Evolutionary conservation across 345 rosid species (phyloP), one percentile per base, ranked within the genome.

Genomic region (Turritis glabra): DNA sequence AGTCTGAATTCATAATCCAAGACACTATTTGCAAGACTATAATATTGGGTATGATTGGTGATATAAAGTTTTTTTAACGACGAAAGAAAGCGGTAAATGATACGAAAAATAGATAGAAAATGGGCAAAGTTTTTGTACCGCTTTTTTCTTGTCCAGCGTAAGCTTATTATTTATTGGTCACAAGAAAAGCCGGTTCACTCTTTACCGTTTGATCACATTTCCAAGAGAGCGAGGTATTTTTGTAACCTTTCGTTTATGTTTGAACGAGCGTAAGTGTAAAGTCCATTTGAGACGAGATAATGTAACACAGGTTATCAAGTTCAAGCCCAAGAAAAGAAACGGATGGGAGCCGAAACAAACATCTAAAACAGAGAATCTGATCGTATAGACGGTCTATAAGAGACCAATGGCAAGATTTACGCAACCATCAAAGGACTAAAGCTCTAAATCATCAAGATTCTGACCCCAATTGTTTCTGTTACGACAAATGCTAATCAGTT

Each of bases 361-460:
- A 47, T 35, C 11, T 47, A 38, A 19, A 21, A 59, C 19, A 48
- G 57, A 71, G 67, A 27, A n/a, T 51, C 23, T 22, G 60, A 67
- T 26, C 6, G 13, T 40, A 27, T 27, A 27, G 30, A 27, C 30
- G 5, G 30, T 2, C 2, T 27, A 27, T 27, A 2, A 27, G n/a
- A n/a, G 5, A 33, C 40, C 59, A 25, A n/a, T 32, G 48, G 17
- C 59, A 46, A 50, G 33, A n/a, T 44, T 54, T 8, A 73, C 7
- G 26, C 30, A 44, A 30, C 52, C 12, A 53, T 18, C 13, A 37
- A 27, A 54, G 5, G 26, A 10, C 13, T 30, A 58, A 67, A 37
- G 61, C 60, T 37, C 52, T 62, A 13, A 13, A 41, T 52, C 53
- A 27, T 62, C 69, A 37, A 26, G 51, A 38, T 61, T 51, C 9